A percentile compares a stretch with the other conserved stretches of the same genome.
Conservation (phyloP, 441 rosid species). For the Croton laevigatus region DNA sequence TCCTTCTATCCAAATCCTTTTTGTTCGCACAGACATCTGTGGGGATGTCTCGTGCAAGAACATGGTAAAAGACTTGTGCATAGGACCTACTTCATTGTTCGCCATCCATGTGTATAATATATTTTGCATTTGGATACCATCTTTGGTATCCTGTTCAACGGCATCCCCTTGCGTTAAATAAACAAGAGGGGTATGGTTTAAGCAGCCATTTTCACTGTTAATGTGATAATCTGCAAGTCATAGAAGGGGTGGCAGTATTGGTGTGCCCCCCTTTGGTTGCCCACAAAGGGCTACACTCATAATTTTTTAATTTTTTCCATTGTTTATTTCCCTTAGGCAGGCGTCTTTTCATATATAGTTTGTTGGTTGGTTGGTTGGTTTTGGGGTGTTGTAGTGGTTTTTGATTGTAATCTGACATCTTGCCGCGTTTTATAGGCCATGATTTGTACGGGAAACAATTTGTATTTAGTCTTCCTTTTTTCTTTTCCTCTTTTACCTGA, state of each 20-base stretch:
- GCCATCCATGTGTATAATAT: slow-evolving; percentile 34
- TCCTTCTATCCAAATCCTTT: not conserved
- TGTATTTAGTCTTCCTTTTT: slow-evolving; percentile 21
- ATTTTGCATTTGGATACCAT: slow-evolving; percentile 27
- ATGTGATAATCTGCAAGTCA: slow-evolving; percentile 35
- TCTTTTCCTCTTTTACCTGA: not conserved
- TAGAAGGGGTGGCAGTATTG: slow-evolving; percentile 24
- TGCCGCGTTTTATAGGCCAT: slow-evolving; percentile 35
- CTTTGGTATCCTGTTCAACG: slow-evolving; percentile 28
- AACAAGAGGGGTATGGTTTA: slow-evolving; percentile 40
- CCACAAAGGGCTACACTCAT: slow-evolving; percentile 26
- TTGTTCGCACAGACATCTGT: slow-evolving; percentile 8
- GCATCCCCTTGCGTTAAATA: slow-evolving; percentile 41
- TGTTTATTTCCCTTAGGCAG: slow-evolving; percentile 13
- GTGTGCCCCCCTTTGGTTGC: slow-evolving; percentile 23
- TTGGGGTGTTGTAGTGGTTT: slow-evolving; percentile 28
- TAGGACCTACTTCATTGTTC: slow-evolving; percentile 29
- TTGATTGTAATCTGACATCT: slow-evolving; percentile 27
- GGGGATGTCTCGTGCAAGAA: slow-evolving; percentile 1
- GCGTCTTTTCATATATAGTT: slow-evolving; percentile 21
- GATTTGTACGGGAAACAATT: slow-evolving; percentile 25
- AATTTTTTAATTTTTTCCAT: slow-evolving; percentile 6
- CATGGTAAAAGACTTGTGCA: slow-evolving; percentile 38
- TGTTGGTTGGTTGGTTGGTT: slow-evolving; percentile 21
- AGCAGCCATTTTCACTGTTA: slow-evolving; percentile 29